Base-by-base conservation (phyloP, 1,284 basidiomycete species). In the Trichosporon sp. region DNA sequence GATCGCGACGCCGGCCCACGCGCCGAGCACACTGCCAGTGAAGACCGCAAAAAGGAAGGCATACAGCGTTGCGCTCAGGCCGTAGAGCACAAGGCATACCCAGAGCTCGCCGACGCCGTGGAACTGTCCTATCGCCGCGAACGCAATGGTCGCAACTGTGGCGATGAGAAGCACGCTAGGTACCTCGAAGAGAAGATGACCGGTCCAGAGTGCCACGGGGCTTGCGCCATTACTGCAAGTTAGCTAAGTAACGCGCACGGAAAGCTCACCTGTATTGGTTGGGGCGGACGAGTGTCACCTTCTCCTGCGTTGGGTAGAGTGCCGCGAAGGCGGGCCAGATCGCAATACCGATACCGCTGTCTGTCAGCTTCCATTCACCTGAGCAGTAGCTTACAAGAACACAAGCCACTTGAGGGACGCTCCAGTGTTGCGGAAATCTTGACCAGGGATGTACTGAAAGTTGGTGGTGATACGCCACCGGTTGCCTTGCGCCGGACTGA, bases 301-400 rank as follows among this genome's bases (percentile, higher is more conserved):
- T 68, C 83, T 85, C 16, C 86, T 85, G 6, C 1, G 72, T 72
- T 1, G 90, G 88, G 74, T 91, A 92, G 13, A 92, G 75, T 6
- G 88, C 83, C 66, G 88, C 90, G 77, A 92, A 92, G 0, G 90
- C 89, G 2, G 90, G 89, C 75, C 86, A 91, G 0, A 89, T 86
- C 16, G 87, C 83, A 85, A 76, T 68, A 4, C 67, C 72, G 29
- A 74, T 60, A 7, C 74, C 74, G 56, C 73, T 74, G 58, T 19
- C 7, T 16, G 34, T 67, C 54, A 63, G 56, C 36, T 23, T 27
- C 2, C 1, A 8, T 11, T 13, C 14, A 6, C 3, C n/a, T 11
- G 9, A 6, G n/a, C n/a, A n/a, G n/a, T n/a, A 40, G 69, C 69
- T 64, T 61, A 74, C 73, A 73, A 74, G 67, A 76, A 74, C 2